Percentiles rank a stretch among this genome's conserved stretches.
phyloP scores from a whole-genome alignment of 306 rosid species.

The Phaseolus lunatus region DNA sequence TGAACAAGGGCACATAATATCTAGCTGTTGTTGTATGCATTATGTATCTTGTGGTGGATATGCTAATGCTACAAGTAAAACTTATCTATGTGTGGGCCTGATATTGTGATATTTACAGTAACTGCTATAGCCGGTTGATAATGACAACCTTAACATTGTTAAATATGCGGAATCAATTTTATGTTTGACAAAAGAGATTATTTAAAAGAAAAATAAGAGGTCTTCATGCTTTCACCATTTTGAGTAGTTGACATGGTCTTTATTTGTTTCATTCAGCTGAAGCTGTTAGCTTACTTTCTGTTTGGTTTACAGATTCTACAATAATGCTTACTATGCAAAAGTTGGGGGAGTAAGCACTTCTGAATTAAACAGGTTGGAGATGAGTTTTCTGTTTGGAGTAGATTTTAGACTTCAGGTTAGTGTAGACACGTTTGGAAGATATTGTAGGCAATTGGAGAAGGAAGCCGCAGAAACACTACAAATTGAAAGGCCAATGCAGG shows the following conservation, averaged over 20 bases:
- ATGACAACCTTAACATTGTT: slow-evolving; percentile 18
- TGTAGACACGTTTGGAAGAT: slow-evolving; percentile 72
- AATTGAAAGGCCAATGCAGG: slow-evolving; percentile 81
- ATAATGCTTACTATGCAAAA: slow-evolving; percentile 95
- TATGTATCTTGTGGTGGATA: background rate
- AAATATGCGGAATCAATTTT: slow-evolving; percentile 22
- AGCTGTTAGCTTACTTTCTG: slow-evolving; percentile 22
- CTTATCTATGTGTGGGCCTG: slow-evolving; percentile 15
- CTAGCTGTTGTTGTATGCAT: background rate
- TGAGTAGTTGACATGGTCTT: background rate
- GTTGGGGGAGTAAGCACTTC: slow-evolving; percentile 91
- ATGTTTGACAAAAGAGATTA: background rate
- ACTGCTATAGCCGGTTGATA: background rate
- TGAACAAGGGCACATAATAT: background rate
- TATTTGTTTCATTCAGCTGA: slow-evolving; percentile 1
- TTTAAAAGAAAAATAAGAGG: background rate
- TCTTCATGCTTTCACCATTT: slow-evolving; percentile 7
- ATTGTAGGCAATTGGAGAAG: slow-evolving; percentile 73
- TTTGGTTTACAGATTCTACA: slow-evolving; percentile 76
- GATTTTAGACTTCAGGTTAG: slow-evolving; percentile 90
- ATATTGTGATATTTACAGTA: background rate
- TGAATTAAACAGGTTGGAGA: slow-evolving; percentile 89
- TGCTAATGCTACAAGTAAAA: background rate
- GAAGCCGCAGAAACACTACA: slow-evolving; percentile 67
- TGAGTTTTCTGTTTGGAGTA: slow-evolving; percentile 80